A percentile compares a stretch with the other conserved stretches of the same genome.
Evolutionary conservation across 768 basidiomycete genomes (phyloP).

Genomic region (Mycena rebaudengoi): DNA sequence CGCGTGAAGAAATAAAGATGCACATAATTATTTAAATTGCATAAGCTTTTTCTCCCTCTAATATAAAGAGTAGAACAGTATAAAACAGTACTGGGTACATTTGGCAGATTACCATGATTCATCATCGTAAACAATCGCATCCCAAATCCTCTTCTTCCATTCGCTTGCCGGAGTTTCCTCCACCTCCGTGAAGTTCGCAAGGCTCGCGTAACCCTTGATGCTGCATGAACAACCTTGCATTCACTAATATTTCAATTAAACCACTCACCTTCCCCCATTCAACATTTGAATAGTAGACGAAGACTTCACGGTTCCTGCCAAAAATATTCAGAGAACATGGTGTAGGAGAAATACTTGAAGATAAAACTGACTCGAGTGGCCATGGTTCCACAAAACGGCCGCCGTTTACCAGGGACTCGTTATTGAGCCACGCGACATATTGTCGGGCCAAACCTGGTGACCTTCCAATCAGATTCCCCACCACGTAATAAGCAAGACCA

Average conservation of each 20-base stretch:
- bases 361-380: slow-evolving; percentile 30
- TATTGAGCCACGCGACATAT: slow-evolving; percentile 37
- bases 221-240: neutral
- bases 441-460: slow-evolving; percentile 28
- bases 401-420: slow-evolving; percentile 33
- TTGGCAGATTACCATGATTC: slow-evolving; percentile 19
- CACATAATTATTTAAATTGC: too few species aligned
- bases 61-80: too few species aligned
- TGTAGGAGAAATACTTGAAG: neutral
- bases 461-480: neutral
- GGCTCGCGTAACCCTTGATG: slow-evolving; percentile 14
- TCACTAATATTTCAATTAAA: neutral
- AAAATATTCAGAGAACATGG: neutral
- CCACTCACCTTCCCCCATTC: slow-evolving; percentile 26
- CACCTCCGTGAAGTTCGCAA: slow-evolving; percentile 30
- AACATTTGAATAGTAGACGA: slow-evolving; percentile 28
- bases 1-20: too few species aligned
- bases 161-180: slow-evolving; percentile 27
- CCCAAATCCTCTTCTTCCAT: slow-evolving; percentile 25
- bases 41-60: too few species aligned
- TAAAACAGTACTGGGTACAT: too few species aligned
- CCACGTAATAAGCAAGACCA: neutral
- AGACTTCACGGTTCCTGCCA: slow-evolving; percentile 30
- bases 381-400: slow-evolving; percentile 36
- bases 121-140: slow-evolving; percentile 29